Conservation (phyloP, 495 filamentous ascomycete species). For the Penicillium daleae region DNA sequence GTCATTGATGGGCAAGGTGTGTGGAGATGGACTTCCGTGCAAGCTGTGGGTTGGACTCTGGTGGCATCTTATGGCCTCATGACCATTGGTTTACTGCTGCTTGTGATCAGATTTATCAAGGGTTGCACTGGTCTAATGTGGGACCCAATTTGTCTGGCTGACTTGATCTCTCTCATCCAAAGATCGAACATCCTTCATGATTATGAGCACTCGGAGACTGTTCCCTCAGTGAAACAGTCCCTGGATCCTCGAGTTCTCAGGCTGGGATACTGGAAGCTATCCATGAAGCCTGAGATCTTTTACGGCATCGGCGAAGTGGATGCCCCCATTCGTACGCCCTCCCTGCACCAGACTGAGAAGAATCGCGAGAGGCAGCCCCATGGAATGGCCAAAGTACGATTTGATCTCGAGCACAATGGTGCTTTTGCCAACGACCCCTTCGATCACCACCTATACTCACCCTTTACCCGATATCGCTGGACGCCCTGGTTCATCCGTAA, state of each 20-base stretch:
- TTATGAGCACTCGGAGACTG: slow-evolving; percentile 64
- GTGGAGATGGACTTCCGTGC: slow-evolving; percentile 80
- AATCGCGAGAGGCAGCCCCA: slow-evolving; percentile 37
- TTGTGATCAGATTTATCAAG: slow-evolving; percentile 53
- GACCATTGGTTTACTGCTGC: slow-evolving; percentile 57
- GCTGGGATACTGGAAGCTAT: slow-evolving; percentile 81
- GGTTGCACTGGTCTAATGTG: slow-evolving; percentile 76
- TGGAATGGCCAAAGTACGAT: slow-evolving; percentile 35
- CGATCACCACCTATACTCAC: slow-evolving; percentile 49
- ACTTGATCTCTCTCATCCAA: slow-evolving; percentile 73
- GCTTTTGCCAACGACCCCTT: slow-evolving; percentile 36
- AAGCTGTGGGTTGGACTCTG: slow-evolving; percentile 76
- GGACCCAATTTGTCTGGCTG: slow-evolving; percentile 81
- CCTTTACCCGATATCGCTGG: slow-evolving; percentile 63
- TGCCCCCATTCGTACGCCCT: slow-evolving; percentile 57
- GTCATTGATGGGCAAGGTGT: slow-evolving; percentile 41
- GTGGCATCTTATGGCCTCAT: slow-evolving; percentile 73
- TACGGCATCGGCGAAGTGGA: slow-evolving; percentile 69
- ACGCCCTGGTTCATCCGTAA: slow-evolving; percentile 78
- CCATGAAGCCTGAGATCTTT: slow-evolving; percentile 61
- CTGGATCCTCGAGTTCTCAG: slow-evolving; percentile 59
- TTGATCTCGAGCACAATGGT: slow-evolving; percentile 50
- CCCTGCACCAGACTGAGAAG: slow-evolving; percentile 47
- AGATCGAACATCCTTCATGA: slow-evolving; percentile 76
- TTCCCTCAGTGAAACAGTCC: slow-evolving; percentile 48